Conservation (phyloP, 305 asterid genomes). For the Ajuga reptans region DNA sequence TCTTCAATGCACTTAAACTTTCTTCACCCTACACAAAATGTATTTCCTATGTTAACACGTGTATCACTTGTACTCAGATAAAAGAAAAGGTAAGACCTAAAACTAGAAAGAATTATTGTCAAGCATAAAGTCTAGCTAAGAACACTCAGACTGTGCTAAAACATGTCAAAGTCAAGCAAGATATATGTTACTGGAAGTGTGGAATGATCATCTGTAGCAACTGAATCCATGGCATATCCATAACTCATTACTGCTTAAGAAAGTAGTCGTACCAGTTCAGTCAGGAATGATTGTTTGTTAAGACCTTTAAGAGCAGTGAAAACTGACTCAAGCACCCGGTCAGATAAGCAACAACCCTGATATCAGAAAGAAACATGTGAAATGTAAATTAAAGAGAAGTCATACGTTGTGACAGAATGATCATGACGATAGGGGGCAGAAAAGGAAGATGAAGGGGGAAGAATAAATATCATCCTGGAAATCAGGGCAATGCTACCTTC, state of each 20-base stretch:
- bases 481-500: no score
- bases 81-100: no score
- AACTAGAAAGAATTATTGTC: no score
- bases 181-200: not conserved
- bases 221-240: constrained; percentile 16
- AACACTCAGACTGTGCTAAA: no score
- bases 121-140: not conserved
- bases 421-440: no score
- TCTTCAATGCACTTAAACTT: no score
- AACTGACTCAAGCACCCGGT: constrained; percentile 96
- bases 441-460: no score
- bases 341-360: constrained; percentile 89
- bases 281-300: constrained; percentile 86
- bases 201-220: constrained; percentile 9
- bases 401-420: no score
- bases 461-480: no score
- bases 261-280: constrained; percentile 60
- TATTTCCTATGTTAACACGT: no score
- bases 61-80: no score
- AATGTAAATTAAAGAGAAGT: not conserved
- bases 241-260: constrained; percentile 16
- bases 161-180: not conserved
- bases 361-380: constrained; percentile 23
- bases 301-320: constrained; percentile 97
- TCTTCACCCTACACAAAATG: no score